Evolutionary conservation across 148 eudicot genomes (phyloP).

Genomic region (Rhododendron henanense): DNA sequence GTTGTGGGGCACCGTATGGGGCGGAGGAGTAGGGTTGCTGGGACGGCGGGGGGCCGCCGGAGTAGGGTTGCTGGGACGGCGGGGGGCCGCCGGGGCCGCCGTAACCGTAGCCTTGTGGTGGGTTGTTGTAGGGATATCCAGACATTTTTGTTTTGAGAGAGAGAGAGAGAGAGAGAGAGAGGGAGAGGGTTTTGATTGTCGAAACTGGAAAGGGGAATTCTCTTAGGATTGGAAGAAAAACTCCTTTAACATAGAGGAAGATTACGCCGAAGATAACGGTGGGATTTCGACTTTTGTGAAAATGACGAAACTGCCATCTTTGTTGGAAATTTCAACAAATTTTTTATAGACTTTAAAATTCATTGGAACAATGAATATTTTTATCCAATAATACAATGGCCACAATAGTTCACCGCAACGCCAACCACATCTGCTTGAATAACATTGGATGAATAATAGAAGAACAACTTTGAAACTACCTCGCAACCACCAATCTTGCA

Average conservation of each 20-base stretch:
- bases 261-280: background rate
- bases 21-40: slow-evolving; percentile 25
- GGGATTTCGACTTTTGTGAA: background rate
- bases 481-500: too few relatives aligned
- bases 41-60: slow-evolving; percentile 19
- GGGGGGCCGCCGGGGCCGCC: slow-evolving; percentile 15
- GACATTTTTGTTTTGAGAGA: slow-evolving; percentile 18
- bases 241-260: background rate
- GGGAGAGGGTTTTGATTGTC: background rate
- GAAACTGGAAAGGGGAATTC: too few relatives aligned
- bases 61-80: slow-evolving; percentile 12
- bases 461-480: too few relatives aligned
- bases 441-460: too few relatives aligned
- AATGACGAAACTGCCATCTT: background rate
- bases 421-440: too few relatives aligned
- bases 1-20: background rate
- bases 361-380: too few relatives aligned
- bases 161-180: background rate
- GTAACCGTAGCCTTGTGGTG: slow-evolving; percentile 25
- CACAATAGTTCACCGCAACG: too few relatives aligned
- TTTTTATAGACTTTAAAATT: too few relatives aligned
- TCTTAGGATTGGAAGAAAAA: too few relatives aligned
- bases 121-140: slow-evolving; percentile 25
- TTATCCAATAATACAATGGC: too few relatives aligned
- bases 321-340: background rate